These are phyloP conservation scores for Zygosaccharomyces sapae DNA, from an alignment of 1,139 yeast species.

Conservation along the genomic window DNA sequence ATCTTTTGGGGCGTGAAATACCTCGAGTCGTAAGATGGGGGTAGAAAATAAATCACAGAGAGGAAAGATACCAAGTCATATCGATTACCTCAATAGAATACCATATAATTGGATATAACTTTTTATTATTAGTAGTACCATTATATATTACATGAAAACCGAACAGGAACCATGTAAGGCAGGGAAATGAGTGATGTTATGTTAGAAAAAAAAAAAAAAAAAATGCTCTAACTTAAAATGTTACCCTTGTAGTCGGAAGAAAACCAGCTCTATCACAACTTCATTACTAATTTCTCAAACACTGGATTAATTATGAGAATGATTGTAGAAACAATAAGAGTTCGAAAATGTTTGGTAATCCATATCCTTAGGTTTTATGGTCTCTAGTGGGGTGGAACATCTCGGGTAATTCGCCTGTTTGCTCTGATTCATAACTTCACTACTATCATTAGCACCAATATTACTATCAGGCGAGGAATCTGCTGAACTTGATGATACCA, in stretches of 20 bases:
- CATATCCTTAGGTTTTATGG: conserved; percentile 14
- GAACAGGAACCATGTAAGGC: too few relatives aligned
- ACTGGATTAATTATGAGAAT: conserved; percentile 10
- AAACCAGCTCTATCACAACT: conserved; percentile 4
- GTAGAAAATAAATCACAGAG: too few relatives aligned
- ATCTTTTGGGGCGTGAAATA: background rate
- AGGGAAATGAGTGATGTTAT: too few relatives aligned
- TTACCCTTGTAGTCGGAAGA: conserved; percentile 5
- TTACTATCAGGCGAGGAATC: background rate
- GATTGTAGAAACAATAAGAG: conserved; percentile 28
- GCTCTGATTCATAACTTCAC: background rate
- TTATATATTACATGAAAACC: too few relatives aligned
- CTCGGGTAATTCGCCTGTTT: background rate
- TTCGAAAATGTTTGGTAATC: conserved; percentile 28
- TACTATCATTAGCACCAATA: background rate
- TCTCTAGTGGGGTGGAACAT: background rate
- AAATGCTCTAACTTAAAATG: background rate
- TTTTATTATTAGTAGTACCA: too few relatives aligned
- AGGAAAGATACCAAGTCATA: too few relatives aligned
- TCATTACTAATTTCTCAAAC: too few relatives aligned
- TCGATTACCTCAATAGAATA: too few relatives aligned
- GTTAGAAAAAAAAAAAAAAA: background rate
- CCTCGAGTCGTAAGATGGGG: too few relatives aligned
- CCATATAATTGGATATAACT: too few relatives aligned
- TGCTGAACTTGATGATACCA: conserved; percentile 7